phyloP scores from a whole-genome alignment of 108 stramenopile species.

The Seminavis robusta region DNA sequence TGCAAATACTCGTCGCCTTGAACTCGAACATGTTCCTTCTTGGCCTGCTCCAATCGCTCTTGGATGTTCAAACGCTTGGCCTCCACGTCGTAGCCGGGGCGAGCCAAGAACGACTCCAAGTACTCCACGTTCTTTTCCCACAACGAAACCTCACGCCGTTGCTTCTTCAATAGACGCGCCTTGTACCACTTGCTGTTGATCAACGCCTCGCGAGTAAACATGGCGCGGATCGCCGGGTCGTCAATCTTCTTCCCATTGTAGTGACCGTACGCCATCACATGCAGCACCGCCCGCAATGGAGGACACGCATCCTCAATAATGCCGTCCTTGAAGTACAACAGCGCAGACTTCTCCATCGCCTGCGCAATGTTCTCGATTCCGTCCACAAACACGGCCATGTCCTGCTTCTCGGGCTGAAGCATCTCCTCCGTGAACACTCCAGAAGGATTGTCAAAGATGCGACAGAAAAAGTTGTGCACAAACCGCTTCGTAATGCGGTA shows the following conservation, averaged over 20 bases:
- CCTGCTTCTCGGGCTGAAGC: slow-evolving; percentile 52
- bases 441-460: slow-evolving; percentile 55
- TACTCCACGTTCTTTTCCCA: slow-evolving; percentile 43
- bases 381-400: slow-evolving; percentile 45
- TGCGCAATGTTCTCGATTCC: slow-evolving; percentile 55
- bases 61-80: slow-evolving; percentile 38
- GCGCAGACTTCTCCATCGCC: slow-evolving; percentile 42
- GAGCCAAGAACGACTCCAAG: slow-evolving; percentile 41
- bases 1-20: slow-evolving; percentile 31
- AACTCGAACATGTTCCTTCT: slow-evolving; percentile 34
- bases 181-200: slow-evolving; percentile 61
- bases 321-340: slow-evolving; percentile 53
- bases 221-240: slow-evolving; percentile 54
- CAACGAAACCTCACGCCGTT: slow-evolving; percentile 34
- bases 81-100: slow-evolving; percentile 43
- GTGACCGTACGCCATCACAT: slow-evolving; percentile 62
- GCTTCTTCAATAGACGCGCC: slow-evolving; percentile 45
- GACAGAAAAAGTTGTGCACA: slow-evolving; percentile 47
- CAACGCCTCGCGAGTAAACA: slow-evolving; percentile 48
- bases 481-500: slow-evolving; percentile 50
- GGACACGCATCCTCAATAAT: slow-evolving; percentile 57
- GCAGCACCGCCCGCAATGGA: slow-evolving; percentile 47
- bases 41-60: slow-evolving; percentile 31
- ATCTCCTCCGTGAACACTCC: slow-evolving; percentile 54
- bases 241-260: slow-evolving; percentile 49